Base-by-base conservation (phyloP, 148 eudicot species). In the Camellia granthamiana region DNA sequence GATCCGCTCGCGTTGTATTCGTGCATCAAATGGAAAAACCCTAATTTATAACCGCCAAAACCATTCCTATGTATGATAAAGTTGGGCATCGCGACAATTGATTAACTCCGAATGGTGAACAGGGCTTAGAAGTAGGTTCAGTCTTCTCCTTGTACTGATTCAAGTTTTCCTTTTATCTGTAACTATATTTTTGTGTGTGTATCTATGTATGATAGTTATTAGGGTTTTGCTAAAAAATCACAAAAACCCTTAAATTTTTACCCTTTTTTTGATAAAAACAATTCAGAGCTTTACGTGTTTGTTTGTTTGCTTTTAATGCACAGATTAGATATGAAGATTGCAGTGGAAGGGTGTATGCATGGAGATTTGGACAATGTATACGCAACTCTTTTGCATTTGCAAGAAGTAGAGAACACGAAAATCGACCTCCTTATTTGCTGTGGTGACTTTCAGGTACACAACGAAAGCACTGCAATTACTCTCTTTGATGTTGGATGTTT, bases 341-440 rank as follows among this genome's bases (percentile, higher is more conserved):
- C 99, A 10, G 88, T 93, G 0, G 99, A 96, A 90, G 99, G 99
- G 77, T 96, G 99, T 84, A 96, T 96, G 99, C 99, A 96, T 18
- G 99, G 99, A 16, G 98, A 96, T 21, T 87, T 96, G 74, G 99
- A 96, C 82, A 90, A 84, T 80, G 98, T 93, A 23, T 96, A 96
- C 85, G 87, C 88, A 38, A 94, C 99, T 18, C 88, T 96, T 4
- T 83, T 90, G 12, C 95, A 94, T n/a, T 79, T 96, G 69, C 95
- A 96, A 75, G 84, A 81, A 73, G 91, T 85, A 6, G 89, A 96
- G 74, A 92, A 88, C 68, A 92, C 90, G 44, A 89, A 93, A 86
- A 89, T 96, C 71, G 98, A 96, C 76, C 97, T 96, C 77, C 97
- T 96, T 42, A 87, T 96, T 69, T 93, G 99, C 79, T 96, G 99